A percentile compares a stretch with the other conserved stretches of the same genome.
Evolutionary conservation across 2,329 filamentous ascomycete genomes (phyloP).

Genomic region (Trichoderma gracile): DNA sequence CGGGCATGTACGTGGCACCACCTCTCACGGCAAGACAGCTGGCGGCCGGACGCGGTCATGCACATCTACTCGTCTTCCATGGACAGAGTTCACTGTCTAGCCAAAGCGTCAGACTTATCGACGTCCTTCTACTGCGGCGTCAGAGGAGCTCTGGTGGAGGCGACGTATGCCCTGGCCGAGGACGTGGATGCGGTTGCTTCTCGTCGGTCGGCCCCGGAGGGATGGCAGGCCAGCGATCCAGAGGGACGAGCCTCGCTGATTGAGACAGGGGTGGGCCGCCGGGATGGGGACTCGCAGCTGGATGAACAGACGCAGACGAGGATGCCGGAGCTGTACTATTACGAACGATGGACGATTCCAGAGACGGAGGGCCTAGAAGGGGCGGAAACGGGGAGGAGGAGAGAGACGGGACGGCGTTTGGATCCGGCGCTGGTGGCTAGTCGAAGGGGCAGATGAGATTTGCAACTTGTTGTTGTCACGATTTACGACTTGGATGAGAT

Average conservation of each 20-base stretch:
- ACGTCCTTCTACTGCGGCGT: conserved; percentile 53
- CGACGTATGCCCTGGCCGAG: conserved; percentile 36
- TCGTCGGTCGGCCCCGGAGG: conserved; percentile 29
- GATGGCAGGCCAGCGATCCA: conserved; percentile 30
- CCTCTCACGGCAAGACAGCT: conserved; percentile 45
- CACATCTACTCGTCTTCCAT: conserved; percentile 43
- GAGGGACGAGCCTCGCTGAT: conserved; percentile 33
- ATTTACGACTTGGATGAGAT: too few relatives aligned
- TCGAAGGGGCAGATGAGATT: neutral
- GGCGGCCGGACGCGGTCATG: conserved; percentile 52
- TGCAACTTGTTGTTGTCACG: too few relatives aligned
- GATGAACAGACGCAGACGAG: conserved; percentile 22
- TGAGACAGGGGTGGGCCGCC: conserved; percentile 38
- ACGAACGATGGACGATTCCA: conserved; percentile 4
- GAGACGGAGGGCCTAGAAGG: neutral
- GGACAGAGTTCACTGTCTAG: conserved; percentile 48
- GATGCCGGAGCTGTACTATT: conserved; percentile 32
- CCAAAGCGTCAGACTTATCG: conserved; percentile 49
- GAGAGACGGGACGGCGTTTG: conserved; percentile 6
- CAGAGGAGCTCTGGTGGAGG: conserved; percentile 50
- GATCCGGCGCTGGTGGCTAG: conserved; percentile 16
- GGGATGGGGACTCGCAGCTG: conserved; percentile 28
- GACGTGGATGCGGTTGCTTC: conserved; percentile 26
- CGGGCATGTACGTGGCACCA: conserved; percentile 51
- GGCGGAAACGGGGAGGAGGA: neutral